Evolutionary conservation across 225 moss, liverwort and hornwort species (phyloP).

Genomic region (Marchantia paleacea): DNA sequence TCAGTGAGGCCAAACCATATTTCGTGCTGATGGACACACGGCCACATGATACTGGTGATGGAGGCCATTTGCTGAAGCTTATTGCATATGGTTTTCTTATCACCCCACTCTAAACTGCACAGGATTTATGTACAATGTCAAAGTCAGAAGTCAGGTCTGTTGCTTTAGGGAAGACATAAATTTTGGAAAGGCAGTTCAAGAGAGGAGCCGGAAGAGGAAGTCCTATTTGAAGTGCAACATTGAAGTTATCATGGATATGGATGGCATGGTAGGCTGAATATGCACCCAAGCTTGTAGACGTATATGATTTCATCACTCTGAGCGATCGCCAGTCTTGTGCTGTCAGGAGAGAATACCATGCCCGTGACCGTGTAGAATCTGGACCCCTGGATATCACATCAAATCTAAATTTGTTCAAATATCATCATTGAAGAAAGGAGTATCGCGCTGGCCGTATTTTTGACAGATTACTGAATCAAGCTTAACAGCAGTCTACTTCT

Average conservation of each 20-base stretch:
- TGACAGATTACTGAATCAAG: neutral
- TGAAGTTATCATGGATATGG: neutral
- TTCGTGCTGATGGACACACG: conserved; percentile 55
- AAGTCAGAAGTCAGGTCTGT: neutral
- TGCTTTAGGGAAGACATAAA: neutral
- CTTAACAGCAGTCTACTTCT: neutral
- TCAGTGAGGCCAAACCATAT: conserved; percentile 70
- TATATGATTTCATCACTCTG: conserved; percentile 89
- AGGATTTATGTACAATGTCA: neutral
- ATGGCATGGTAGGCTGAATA: neutral
- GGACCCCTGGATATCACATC: conserved; percentile 49
- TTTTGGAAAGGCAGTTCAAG: neutral
- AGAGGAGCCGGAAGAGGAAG: neutral
- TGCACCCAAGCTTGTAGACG: conserved; percentile 85
- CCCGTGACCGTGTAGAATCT: conserved; percentile 71
- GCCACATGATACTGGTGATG: conserved; percentile 69
- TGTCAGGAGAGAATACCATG: conserved; percentile 90
- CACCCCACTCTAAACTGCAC: conserved; percentile 65
- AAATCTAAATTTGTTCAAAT: neutral
- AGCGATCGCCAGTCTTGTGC: conserved; percentile 72
- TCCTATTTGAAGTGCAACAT: neutral
- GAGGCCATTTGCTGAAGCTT: conserved; percentile 74
- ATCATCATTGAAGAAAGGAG: neutral
- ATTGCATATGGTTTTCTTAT: conserved; percentile 94
- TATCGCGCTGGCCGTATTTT: neutral